Base-by-base conservation (phyloP, 441 rosid genomes). In the Syzygium malaccense region DNA sequence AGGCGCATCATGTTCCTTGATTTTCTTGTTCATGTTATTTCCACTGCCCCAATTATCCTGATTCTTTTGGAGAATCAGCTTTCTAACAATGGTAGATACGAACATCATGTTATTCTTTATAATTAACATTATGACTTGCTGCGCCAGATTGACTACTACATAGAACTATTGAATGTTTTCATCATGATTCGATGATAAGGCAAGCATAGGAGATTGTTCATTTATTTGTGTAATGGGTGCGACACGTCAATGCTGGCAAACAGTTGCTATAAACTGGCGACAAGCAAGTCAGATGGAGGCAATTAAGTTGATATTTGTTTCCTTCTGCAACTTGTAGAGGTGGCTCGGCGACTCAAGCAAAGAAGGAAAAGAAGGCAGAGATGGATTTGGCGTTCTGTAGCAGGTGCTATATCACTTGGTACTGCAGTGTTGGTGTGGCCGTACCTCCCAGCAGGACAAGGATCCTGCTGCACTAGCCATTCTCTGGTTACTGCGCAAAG, bases 371-470 rank as follows among this genome's bases (percentile, higher is more conserved):
- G 48, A 58, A 55, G 87, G 87, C 87, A 85, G 51, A 88, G 49
- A 68, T 88, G 89, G 89, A 41, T 85, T 53, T 88, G 89, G 89
- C 87, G 57, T 45, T 88, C 89, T 10, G 78, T 88, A 54, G 89
- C 89, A 49, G 87, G 64, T 66, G 85, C 60, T 41, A 19, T 85
- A 11, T 85, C 89, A 53, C 62, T 85, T 1, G 75, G 87, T 25
- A 54, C 85, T 85, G 87, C 85, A 28, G 87, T 87, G 25, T 68
- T 85, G 75, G 49, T 71, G 28, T 85, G 87, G 89, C 85, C 89
- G n/a, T 88, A 33, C 85, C 53, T 33, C 85, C 85, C 87, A 37
- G 5, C 87, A 26, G 87, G 85, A 49, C 56, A 54, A 37, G 85
- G 85, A 64, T 54, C 89, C 28, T 85, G 87, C 33, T 30, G 87